A percentile compares a stretch with the other conserved stretches of the same genome.
These are phyloP conservation scores for Mortierella sp. DNA, from an alignment of 371 early-diverging fungal species.

Conservation along the genomic window DNA sequence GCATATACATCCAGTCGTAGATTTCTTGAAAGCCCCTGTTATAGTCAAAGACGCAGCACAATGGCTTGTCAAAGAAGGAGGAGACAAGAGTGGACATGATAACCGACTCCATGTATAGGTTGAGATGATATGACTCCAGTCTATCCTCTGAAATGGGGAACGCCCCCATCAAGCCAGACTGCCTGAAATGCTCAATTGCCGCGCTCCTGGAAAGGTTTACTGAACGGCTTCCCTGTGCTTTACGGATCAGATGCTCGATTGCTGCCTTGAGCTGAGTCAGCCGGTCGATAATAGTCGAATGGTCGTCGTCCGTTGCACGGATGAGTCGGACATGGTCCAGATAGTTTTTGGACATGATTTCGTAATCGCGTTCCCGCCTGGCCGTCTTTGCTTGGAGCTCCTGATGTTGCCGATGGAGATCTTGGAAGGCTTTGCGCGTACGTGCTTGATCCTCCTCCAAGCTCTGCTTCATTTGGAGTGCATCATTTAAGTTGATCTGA, in stretches of 20 bases:
- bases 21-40: slow-evolving; percentile 63
- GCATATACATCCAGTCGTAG: slow-evolving; percentile 59
- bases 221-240: slow-evolving; percentile 44
- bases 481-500: slow-evolving; percentile 35
- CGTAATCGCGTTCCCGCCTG: slow-evolving; percentile 51
- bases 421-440: slow-evolving; percentile 35
- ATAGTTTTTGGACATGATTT: slow-evolving; percentile 57
- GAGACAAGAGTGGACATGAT: slow-evolving; percentile 61
- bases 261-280: slow-evolving; percentile 65
- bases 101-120: slow-evolving; percentile 64
- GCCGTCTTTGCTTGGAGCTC: slow-evolving; percentile 40
- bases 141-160: slow-evolving; percentile 51
- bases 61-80: slow-evolving; percentile 58
- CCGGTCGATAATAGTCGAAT: slow-evolving; percentile 67
- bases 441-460: slow-evolving; percentile 30
- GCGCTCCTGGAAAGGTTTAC: slow-evolving; percentile 60
- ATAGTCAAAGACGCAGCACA: slow-evolving; percentile 64
- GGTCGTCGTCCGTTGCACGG: slow-evolving; percentile 71
- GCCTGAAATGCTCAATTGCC: slow-evolving; percentile 58
- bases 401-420: slow-evolving; percentile 24
- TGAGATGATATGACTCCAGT: slow-evolving; percentile 61
- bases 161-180: slow-evolving; percentile 30
- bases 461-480: slow-evolving; percentile 19
- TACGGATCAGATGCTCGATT: slow-evolving; percentile 59
- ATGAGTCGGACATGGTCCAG: slow-evolving; percentile 67